Evolutionary conservation across 2,329 filamentous ascomycete species (phyloP), one percentile per base, ranked within the genome.

Genomic region (Penicillium frequentans): DNA sequence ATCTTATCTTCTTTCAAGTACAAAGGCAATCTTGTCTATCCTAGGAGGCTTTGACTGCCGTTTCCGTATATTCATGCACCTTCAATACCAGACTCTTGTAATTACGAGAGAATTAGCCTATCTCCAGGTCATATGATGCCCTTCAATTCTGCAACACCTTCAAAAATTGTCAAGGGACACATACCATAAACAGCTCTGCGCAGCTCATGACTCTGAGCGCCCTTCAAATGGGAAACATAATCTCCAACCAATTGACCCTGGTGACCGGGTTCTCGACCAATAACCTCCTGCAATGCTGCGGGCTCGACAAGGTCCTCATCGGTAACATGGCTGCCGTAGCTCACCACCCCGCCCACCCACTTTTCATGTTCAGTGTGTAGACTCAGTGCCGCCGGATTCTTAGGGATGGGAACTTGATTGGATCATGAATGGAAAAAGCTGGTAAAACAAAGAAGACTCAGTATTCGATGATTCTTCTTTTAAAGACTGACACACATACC

Each of bases 191-290:
- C 67, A 33, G 52, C 60, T 23, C 63, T 57, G 5, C 71, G 64
- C 33, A 74, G 56, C 55, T 26, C 24, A 26, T 26, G 33, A 19
- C 53, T 64, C 21, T 55, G 58, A 1, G 69, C 70, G 19, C 52
- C 54, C 16, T 56, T 56, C 8, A 72, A 14, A 46, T 58, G 64
- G 10, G 19, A 52, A 14, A 61, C 66, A 3, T 72, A 53, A 53
- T 75, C 74, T 5, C 55, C 63, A 42, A 73, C 60, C n/a, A 70
- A 48, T 37, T 68, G 56, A 8, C 73, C 71, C 57, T 74, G 71
- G 42, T 75, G 72, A 11, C 72, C 71, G 2, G 63, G 62, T 2
- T 72, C 66, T 5, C 65, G 63, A 5, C 68, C 67, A 47, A 75
- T 54, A 13, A 74, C 62, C 54, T 68, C 52, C 71, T 71, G 73